A percentile compares a stretch with the other conserved stretches of the same genome.
These are phyloP conservation scores for Phytopythium oedochilum DNA, from an alignment of 352 stramenopile genomes.

Conservation along the genomic window DNA sequence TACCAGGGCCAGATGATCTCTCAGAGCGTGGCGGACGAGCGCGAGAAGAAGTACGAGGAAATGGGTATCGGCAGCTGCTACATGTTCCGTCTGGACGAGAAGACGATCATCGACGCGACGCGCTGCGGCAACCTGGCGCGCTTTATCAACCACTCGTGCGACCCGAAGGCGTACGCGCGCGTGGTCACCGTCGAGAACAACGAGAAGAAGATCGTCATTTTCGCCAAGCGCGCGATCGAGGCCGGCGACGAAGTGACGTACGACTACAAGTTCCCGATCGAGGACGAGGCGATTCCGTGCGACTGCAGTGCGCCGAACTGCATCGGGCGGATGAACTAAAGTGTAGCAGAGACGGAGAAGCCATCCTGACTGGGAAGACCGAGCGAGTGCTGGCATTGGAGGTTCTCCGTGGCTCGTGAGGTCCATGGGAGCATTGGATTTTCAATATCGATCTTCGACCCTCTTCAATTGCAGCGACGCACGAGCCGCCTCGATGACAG, in stretches of 20 bases:
- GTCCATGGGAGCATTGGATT: no score
- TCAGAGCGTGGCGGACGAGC: conserved; percentile 89
- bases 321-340: conserved; percentile 95
- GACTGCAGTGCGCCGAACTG: conserved; percentile 93
- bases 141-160: conserved; percentile 97
- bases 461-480: no score
- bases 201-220: conserved; percentile 96
- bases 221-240: conserved; percentile 89
- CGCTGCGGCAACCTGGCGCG: conserved; percentile 91
- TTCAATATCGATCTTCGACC: no score
- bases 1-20: conserved; percentile 94
- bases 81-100: conserved; percentile 95
- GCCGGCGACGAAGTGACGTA: conserved; percentile 94
- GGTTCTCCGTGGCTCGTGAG: no score
- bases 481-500: no score
- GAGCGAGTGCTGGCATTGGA: no score
- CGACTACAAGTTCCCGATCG: conserved; percentile 97
- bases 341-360: no score
- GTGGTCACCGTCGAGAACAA: conserved; percentile 80
- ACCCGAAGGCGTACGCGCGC: conserved; percentile 93
- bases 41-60: conserved; percentile 93
- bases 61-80: conserved; percentile 95
- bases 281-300: conserved; percentile 92
- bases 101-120: conserved; percentile 95
- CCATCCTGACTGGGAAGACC: neutral